Percentiles rank a stretch among this genome's conserved stretches.
Conservation (phyloP, 2,329 filamentous ascomycete genomes). For the Xenoacremonium recifei region DNA sequence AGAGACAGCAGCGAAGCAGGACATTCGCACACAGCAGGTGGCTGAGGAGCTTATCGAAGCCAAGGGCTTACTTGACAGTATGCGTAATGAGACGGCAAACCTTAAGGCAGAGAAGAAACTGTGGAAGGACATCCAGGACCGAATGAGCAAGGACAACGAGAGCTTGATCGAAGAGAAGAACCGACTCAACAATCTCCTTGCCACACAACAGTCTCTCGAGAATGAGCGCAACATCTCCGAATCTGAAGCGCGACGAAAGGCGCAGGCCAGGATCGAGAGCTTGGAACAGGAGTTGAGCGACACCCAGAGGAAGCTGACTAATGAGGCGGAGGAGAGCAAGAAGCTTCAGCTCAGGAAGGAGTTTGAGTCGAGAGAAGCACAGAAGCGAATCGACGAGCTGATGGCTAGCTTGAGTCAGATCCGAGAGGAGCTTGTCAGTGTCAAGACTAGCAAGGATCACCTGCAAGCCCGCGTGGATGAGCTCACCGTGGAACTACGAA, state of each 20-base stretch:
- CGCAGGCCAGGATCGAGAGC: constrained; percentile 74
- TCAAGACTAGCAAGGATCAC: constrained; percentile 86
- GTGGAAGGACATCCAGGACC: constrained; percentile 89
- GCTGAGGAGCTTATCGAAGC: constrained; percentile 91
- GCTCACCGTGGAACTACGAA: constrained; percentile 81
- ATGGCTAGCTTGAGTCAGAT: constrained; percentile 74
- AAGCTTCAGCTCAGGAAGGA: constrained; percentile 82
- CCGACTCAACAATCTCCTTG: constrained; percentile 77
- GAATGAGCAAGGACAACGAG: constrained; percentile 86
- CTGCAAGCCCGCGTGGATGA: constrained; percentile 87
- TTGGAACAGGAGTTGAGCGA: constrained; percentile 76
- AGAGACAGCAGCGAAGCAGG: constrained; percentile 84
- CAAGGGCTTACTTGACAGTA: constrained; percentile 76
- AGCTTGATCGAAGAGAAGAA: constrained; percentile 79
- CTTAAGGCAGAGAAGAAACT: constrained; percentile 93
- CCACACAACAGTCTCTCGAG: constrained; percentile 81
- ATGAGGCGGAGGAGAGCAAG: constrained; percentile 81
- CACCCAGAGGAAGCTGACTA: constrained; percentile 78
- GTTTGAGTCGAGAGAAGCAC: constrained; percentile 82
- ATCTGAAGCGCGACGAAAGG: constrained; percentile 74
- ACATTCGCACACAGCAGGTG: constrained; percentile 85
- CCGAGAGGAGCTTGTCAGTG: constrained; percentile 81
- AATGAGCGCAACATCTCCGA: constrained; percentile 90
- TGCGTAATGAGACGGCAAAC: constrained; percentile 88
- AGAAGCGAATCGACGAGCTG: constrained; percentile 91